Base-by-base conservation (phyloP, 1,284 basidiomycete species). In the Acaromyces ingoldii region DNA sequence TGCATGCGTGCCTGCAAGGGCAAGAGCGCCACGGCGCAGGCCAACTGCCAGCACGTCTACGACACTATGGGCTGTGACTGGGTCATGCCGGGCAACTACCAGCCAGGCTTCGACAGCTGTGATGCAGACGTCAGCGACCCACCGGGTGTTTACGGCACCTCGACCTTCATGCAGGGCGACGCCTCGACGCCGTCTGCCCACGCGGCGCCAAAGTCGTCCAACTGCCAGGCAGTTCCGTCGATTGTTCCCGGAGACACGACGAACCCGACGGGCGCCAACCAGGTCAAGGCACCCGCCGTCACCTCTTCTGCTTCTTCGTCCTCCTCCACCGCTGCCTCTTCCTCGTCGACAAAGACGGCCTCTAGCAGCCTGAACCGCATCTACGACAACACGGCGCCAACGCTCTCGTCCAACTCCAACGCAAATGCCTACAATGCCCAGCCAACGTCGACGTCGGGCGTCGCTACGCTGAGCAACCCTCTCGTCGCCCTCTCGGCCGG, bases 71-170 rank as follows among this genome's bases (percentile, higher is more conserved):
- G 58, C 3, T 70, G 67, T 54, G 36, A 22, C 0, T 70, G 63
- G 64, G 61, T 62, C 47, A 57, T 62, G 54, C 67, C 67, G 1
- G 62, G 56, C n/a, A 53, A 59, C 36, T 63, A 63, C 45, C 44
- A 21, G 1, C 24, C 52, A 0, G 44, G 15, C 24, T 49, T 49
- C 21, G 46, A 49, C 17, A 38, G 25, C n/a, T 49, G 33, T 19
- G 65, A 65, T 13, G 65, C 60, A 40, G 55, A 55, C 36, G 55
- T 57, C 34, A 68, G 65, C n/a, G 29, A 58, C 22, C 65, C 58
- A 57, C 67, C 68, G 24, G 70, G 68, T 57, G 62, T 70, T 43
- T 67, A 70, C 26, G 49, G 46, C 10, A 29, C 30, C 1, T 57
- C 53, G 36, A 59, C 59, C 26, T 67, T 65, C 38, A 24, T 40